Evolutionary conservation across 2,329 filamentous ascomycete genomes (phyloP).

Genomic region (Meredithiella fracta): DNA sequence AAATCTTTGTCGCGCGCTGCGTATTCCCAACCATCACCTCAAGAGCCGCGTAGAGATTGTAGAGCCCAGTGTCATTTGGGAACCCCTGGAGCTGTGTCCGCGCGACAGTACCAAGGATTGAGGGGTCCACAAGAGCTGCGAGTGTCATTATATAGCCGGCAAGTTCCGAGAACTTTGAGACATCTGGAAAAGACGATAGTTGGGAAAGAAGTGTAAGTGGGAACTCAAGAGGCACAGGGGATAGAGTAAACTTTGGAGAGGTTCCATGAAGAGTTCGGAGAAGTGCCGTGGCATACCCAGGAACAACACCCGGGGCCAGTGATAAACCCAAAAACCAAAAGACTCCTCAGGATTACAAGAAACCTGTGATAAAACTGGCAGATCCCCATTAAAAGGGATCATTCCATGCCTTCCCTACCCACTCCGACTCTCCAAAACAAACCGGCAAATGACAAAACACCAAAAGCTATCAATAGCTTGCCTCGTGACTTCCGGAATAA

Average conservation of each 20-base stretch:
- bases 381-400: constrained; percentile 34
- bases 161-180: constrained; percentile 22
- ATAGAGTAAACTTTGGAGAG: background rate
- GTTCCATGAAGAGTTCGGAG: background rate
- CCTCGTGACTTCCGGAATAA: constrained; percentile 22
- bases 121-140: constrained; percentile 38
- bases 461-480: constrained; percentile 54
- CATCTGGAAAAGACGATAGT: background rate
- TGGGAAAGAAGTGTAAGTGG: background rate
- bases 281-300: background rate
- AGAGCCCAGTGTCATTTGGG: constrained; percentile 48
- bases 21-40: constrained; percentile 43
- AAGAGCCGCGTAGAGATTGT: constrained; percentile 63
- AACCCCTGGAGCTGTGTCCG: constrained; percentile 57
- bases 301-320: constrained; percentile 5
- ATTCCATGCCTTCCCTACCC: constrained; percentile 23
- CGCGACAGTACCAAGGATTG: constrained; percentile 48
- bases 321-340: constrained; percentile 1
- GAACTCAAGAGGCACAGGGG: background rate
- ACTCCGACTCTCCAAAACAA: constrained; percentile 15
- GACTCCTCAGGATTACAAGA: background rate
- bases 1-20: constrained; percentile 32
- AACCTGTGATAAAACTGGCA: background rate
- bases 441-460: constrained; percentile 29
- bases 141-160: constrained; percentile 57